These are phyloP conservation scores for Tubosaeta sp. DNA, from an alignment of 768 basidiomycete species.

Conservation along the genomic window DNA sequence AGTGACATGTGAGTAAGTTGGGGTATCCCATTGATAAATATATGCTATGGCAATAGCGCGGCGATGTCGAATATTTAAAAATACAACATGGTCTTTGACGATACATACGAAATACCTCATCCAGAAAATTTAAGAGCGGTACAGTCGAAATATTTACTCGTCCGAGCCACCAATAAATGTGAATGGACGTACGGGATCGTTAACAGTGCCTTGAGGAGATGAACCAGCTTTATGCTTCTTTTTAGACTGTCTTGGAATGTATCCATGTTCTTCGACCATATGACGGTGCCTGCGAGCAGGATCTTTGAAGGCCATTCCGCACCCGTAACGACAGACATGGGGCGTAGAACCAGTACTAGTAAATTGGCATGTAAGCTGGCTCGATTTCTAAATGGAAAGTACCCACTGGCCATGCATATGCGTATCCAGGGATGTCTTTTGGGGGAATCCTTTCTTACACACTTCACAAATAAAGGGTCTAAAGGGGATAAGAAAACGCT, in stretches of 20 bases:
- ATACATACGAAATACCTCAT: conserved; percentile 22
- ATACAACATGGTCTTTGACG: conserved; percentile 21
- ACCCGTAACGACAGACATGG: conserved; percentile 48
- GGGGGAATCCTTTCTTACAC: conserved; percentile 52
- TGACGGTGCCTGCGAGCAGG: conserved; percentile 62
- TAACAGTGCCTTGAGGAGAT: conserved; percentile 22
- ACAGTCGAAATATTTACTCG: conserved; percentile 13
- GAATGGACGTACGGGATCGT: conserved; percentile 31
- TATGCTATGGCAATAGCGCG: conserved; percentile 8
- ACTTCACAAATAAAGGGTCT: conserved; percentile 51
- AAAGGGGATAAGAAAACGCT: conserved; percentile 12
- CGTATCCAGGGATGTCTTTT: conserved; percentile 56
- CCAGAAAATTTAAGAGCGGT: conserved; percentile 1
- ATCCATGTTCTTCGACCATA: conserved; percentile 48
- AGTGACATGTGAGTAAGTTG: conserved; percentile 12
- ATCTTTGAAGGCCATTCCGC: conserved; percentile 56
- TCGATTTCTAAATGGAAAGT: conserved; percentile 1
- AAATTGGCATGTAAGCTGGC: conserved; percentile 10
- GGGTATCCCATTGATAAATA: conserved; percentile 15
- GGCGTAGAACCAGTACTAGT: conserved; percentile 56
- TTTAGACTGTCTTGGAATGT: conserved; percentile 42
- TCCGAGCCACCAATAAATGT: conserved; percentile 29
- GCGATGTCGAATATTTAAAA: conserved; percentile 8
- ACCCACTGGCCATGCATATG: conserved; percentile 54
- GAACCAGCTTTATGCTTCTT: conserved; percentile 41